Base-by-base conservation (phyloP, 1,139 yeast genomes). In the Blastobotrys elegans region DNA sequence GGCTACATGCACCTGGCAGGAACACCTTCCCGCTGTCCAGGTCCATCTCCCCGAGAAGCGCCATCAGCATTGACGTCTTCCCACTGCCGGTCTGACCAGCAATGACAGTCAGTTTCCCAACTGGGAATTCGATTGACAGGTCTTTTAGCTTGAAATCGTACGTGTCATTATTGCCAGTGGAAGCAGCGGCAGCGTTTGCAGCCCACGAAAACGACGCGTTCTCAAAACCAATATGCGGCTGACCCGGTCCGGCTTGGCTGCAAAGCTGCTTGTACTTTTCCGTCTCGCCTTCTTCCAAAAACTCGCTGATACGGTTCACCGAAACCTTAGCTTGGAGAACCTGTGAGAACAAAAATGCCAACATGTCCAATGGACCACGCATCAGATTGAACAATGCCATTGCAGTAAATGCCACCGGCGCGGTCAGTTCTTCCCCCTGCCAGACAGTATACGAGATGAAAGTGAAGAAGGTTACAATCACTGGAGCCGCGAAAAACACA, bases 21-120 rank as follows among this genome's bases (percentile, higher is more conserved):
- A 75, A 83, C 10, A 89, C 87, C 41, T 77, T 74, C 60, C 98
- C 98, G 1, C 68, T 64, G 10, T 72, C 57, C 47, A 83, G 69
- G 51, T 84, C 83, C 97, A 92, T 92, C 70, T 92, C 98, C 62
- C 98, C 98, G 40, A 92, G 73, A 47, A 92, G 72, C 4, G 96
- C 98, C 74, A 90, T 74, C 50, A 92, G 73, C 54, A 92, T 68
- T 0, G 97, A 90, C 2, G 96, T 85, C 66, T 92, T 92, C 67
- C 98, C 98, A 1, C 95, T 70, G 50, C 98, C 97, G n/a, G 97
- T 92, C 10, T 96, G 84, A 26, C 98, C 98, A 60, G 89, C 79
- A 51, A 92, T 74, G 21, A 90, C 89, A 57, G 89, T 89, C 61
- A 92, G 71, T 62, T 86, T 80, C 18, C 88, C 94, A 32, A 76